Percentiles rank a stretch among this genome's conserved stretches.
These are phyloP conservation scores for Phytophthora pluvialis DNA, from an alignment of 352 stramenopile species.

Conservation along the genomic window DNA sequence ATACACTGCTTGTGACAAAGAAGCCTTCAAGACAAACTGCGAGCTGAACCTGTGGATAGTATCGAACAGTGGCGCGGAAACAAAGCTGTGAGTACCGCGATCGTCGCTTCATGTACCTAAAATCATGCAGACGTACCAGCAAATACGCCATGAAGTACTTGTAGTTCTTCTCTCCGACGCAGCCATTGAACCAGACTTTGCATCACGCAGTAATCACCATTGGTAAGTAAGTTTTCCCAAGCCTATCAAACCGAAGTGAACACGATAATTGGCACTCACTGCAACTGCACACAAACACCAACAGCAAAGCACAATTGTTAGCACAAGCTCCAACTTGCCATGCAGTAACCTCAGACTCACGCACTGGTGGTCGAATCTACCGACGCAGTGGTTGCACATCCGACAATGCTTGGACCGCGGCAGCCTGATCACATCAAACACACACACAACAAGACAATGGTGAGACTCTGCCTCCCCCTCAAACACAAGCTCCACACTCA, in stretches of 20 bases:
- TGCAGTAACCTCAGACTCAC: constrained; percentile 14
- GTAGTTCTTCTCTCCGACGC: constrained; percentile 85
- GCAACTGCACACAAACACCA: constrained; percentile 31
- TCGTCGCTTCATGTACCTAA: neutral
- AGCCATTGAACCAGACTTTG: constrained; percentile 88
- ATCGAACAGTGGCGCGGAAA: neutral
- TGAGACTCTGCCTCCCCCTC: neutral
- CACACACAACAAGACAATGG: neutral
- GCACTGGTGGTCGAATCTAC: constrained; percentile 91
- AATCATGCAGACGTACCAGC: constrained; percentile 26
- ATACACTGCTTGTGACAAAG: constrained; percentile 57
- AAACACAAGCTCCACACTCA: constrained; percentile 27
- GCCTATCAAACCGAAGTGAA: neutral
- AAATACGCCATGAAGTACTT: constrained; percentile 74
- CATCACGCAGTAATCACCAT: neutral
- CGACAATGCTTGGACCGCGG: constrained; percentile 91
- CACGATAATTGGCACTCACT: constrained; percentile 25
- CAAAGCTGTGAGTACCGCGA: neutral
- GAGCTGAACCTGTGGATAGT: constrained; percentile 40
- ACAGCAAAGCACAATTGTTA: constrained; percentile 6
- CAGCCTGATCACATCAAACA: too few species aligned
- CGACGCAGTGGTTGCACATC: constrained; percentile 89
- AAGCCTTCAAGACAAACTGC: constrained; percentile 61
- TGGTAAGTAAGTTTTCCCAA: neutral
- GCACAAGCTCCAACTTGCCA: neutral